phyloP scores from a whole-genome alignment of 2,329 filamentous ascomycete genomes.

The Leptographium lundbergii region DNA sequence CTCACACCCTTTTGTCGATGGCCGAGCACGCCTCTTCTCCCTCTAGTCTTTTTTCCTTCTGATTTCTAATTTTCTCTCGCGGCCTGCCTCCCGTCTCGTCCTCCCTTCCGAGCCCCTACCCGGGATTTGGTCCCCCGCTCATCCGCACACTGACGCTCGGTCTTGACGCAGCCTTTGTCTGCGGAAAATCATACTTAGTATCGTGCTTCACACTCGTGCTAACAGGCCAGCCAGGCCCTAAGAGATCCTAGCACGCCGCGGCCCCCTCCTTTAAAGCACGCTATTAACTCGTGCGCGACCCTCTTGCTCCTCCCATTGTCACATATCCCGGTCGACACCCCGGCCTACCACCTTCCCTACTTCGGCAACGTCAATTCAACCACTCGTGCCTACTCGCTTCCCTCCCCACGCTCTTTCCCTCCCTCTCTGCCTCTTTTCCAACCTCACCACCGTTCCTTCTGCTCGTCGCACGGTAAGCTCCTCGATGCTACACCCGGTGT shows the following conservation, averaged over 20 bases:
- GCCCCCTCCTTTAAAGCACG: constrained; percentile 1
- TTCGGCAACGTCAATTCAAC: constrained; percentile 14
- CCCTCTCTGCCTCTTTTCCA: constrained; percentile 8
- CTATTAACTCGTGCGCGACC: background rate
- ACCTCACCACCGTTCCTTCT: constrained; percentile 31
- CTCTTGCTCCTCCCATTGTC: constrained; percentile 4
- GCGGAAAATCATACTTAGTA: background rate
- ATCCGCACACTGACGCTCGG: background rate
- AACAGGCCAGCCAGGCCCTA: background rate
- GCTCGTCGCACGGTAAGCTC: background rate
- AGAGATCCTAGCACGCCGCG: background rate
- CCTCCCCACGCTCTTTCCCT: background rate
- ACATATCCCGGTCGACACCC: constrained; percentile 2
- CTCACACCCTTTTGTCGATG: background rate
- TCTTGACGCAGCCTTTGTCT: background rate
- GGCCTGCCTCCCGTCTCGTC: background rate
- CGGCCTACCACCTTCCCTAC: constrained; percentile 17
- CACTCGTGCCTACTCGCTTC: constrained; percentile 5
- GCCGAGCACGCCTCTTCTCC: background rate
- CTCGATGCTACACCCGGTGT: background rate
- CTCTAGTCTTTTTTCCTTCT: background rate
- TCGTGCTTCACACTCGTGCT: background rate
- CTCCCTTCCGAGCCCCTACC: background rate
- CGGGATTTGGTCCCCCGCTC: background rate
- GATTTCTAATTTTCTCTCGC: background rate